Evolutionary conservation across 257 asterid species (phyloP).

Genomic region (Gentiana macrophylla): DNA sequence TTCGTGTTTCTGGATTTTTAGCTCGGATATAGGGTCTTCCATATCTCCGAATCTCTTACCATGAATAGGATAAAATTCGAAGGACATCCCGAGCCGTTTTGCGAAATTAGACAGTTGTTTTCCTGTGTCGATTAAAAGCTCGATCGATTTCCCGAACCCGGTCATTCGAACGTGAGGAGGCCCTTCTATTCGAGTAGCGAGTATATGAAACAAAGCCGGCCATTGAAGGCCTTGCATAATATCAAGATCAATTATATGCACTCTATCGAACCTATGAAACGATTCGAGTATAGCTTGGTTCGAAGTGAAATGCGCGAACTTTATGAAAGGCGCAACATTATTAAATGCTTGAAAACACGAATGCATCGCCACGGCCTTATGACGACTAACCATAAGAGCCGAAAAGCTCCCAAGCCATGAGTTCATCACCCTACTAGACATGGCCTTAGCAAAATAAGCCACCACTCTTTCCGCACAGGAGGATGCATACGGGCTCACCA

Average conservation of each 20-base stretch:
- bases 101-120: conserved; percentile 56
- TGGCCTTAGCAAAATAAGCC: conserved; percentile 60
- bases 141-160: conserved; percentile 54
- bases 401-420: conserved; percentile 62
- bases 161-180: conserved; percentile 64
- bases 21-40: conserved; percentile 15
- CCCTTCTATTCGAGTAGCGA: conserved; percentile 63
- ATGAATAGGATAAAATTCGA: conserved; percentile 48
- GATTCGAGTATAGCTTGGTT: conserved; percentile 81
- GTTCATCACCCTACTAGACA: conserved; percentile 65
- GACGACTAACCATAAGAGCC: conserved; percentile 26
- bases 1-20: conserved; percentile 38
- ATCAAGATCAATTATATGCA: conserved; percentile 63
- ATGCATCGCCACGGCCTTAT: conserved; percentile 26
- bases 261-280: conserved; percentile 28
- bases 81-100: conserved; percentile 46
- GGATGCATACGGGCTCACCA: conserved; percentile 41
- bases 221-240: conserved; percentile 86
- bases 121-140: conserved; percentile 47
- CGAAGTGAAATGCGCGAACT: conserved; percentile 70
- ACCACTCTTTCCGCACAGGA: conserved; percentile 65
- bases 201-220: conserved; percentile 75
- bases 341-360: conserved; percentile 51
- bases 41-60: conserved; percentile 45
- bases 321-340: conserved; percentile 52